Base-by-base conservation (phyloP, 2,329 filamentous ascomycete species). In the Aschersonia sp. region DNA sequence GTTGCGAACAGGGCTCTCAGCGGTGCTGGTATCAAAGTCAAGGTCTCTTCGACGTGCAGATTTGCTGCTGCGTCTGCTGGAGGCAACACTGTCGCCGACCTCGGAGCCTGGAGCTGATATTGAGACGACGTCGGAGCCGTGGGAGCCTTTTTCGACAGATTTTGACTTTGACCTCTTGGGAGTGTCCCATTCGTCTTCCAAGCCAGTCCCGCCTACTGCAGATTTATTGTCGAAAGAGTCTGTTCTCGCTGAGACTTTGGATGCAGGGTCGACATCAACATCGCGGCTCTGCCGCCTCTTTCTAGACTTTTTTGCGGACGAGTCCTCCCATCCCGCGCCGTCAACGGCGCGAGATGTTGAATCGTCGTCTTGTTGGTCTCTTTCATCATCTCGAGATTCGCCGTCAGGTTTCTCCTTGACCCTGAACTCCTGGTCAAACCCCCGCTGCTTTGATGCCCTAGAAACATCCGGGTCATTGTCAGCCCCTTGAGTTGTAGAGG, bases 11-110 rank as follows among this genome's bases (percentile, higher is more conserved):
- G 66, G 61, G 31, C 65, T 63, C 46, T 69, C 62, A 45, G 63
- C 60, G 50, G 63, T 59, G 29, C 54, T 47, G 8, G 57, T 54
- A 10, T 55, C 62, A 51, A 54, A 63, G 47, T 60, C 66, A 47
- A 53, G 50, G 47, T 55, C 58, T 46, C 62, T 66, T 49, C 58
- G 60, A 47, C 60, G 61, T 56, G 65, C 68, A 6, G 63, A 63
- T 52, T 64, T 67, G 53, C 60, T 67, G 52, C 62, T 66, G 52
- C 60, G 66, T 49, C 62, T 67, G 53, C 63, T 65, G 44, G 62
- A 59, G 47, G 56, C 62, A 31, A 57, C 56, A 7, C 41, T 45
- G 10, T 59, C 53, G 5, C 66, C 66, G 9, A 60, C 53, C 46
- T 70, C 69, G 31, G 68, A 68, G 8, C 58, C 55, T 8, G 60